Evolutionary conservation across 108 stramenopile species (phyloP).

Genomic region (Schizochytrium sp.): DNA sequence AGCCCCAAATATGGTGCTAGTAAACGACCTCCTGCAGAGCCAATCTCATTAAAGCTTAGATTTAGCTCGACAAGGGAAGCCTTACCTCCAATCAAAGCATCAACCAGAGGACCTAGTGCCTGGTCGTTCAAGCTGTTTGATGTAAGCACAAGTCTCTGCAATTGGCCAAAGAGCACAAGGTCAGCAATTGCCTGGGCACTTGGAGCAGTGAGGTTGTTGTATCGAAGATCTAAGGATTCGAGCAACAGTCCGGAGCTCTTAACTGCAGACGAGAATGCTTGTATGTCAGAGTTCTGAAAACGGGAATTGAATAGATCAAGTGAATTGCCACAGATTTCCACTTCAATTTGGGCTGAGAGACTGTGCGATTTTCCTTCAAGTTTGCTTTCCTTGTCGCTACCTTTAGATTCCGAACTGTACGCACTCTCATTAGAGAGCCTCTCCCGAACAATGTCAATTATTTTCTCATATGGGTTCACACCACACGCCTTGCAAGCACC

Average conservation of each 20-base stretch:
- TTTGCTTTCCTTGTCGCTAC: not conserved
- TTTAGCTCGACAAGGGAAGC: not conserved
- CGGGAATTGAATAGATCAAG: not conserved
- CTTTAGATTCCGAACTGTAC: not conserved
- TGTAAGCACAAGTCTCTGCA: not conserved
- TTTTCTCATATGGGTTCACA: not conserved
- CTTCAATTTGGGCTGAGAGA: not conserved
- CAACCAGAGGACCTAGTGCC: not conserved
- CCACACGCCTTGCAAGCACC: conserved; percentile 22
- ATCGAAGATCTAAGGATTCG: not conserved
- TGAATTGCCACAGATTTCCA: not conserved
- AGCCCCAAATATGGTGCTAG: not conserved
- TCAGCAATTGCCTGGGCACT: conserved; percentile 7
- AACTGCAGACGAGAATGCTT: conserved; percentile 34
- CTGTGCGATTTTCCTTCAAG: not conserved
- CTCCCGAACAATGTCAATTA: not conserved
- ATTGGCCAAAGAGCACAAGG: not conserved
- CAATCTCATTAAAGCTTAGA: conserved; percentile 1
- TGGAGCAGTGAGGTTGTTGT: conserved; percentile 14
- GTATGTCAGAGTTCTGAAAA: conserved; percentile 29
- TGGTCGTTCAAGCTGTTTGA: not conserved
- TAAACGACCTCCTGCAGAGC: not conserved
- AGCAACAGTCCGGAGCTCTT: not conserved
- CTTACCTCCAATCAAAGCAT: not conserved
- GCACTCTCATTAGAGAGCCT: not conserved